Evolutionary conservation across 2,329 filamentous ascomycete genomes (phyloP).

Genomic region (Aspergillus brasiliensis): DNA sequence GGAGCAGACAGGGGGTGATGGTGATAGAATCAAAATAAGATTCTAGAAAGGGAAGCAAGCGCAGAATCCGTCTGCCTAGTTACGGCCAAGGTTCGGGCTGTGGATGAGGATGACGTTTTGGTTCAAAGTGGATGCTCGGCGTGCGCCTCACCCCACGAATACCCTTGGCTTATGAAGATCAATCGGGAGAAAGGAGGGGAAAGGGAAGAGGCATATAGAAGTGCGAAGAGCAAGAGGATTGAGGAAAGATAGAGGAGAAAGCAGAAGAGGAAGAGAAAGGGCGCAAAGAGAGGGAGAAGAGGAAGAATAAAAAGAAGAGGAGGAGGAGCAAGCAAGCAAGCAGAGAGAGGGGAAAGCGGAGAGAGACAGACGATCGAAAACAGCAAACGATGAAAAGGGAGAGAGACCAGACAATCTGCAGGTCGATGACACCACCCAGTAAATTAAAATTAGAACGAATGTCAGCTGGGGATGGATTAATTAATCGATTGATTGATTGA

Average conservation of each 20-base stretch:
- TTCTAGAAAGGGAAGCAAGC: not conserved
- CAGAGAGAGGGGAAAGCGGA: not conserved
- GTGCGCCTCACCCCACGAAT: not conserved
- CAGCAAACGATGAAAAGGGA: not conserved
- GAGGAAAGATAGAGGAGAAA: not conserved
- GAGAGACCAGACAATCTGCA: not conserved
- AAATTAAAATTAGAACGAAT: not conserved
- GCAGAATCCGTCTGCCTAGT: slow-evolving; percentile 37
- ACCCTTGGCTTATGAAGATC: not conserved
- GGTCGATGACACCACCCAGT: not conserved
- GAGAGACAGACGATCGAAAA: not conserved
- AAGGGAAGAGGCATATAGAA: too few species aligned
- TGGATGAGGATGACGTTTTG: slow-evolving; percentile 25
- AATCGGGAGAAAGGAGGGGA: too few species aligned
- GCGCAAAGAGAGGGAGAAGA: not conserved
- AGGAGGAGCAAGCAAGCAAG: not conserved
- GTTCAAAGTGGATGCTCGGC: slow-evolving; percentile 9
- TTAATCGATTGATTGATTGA: too few species aligned
- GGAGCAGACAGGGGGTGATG: not conserved
- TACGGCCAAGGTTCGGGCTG: slow-evolving; percentile 8
- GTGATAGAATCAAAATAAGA: not conserved
- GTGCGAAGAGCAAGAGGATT: not conserved
- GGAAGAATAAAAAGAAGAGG: not conserved
- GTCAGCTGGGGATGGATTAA: too few species aligned
- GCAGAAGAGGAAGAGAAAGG: not conserved